These are phyloP conservation scores for Saksenaea vasiformis DNA, from an alignment of 371 early-diverging fungal genomes.

Conservation along the genomic window DNA sequence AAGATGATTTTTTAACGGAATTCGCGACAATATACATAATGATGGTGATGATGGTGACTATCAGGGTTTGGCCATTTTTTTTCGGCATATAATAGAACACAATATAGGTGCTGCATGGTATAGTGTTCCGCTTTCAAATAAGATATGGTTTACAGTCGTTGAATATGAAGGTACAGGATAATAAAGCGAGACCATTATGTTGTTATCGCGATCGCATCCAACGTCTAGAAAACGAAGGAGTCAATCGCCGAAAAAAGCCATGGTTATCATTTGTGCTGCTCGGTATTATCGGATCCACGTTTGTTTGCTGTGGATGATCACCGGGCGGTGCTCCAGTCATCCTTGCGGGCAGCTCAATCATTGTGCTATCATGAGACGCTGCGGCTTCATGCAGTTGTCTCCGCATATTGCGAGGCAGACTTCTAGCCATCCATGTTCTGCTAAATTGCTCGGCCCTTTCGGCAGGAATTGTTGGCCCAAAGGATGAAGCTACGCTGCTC, in stretches of 20 bases:
- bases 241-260: background rate
- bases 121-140: background rate
- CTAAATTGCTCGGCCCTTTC: constrained; percentile 47
- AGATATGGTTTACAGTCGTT: background rate
- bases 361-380: background rate
- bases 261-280: background rate
- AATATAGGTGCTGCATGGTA: too few species aligned
- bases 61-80: too few species aligned
- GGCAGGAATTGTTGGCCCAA: constrained; percentile 48
- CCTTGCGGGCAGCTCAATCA: constrained; percentile 4
- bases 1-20: too few species aligned
- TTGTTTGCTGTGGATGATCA: background rate
- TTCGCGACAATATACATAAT: too few species aligned
- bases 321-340: constrained; percentile 1
- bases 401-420: constrained; percentile 50
- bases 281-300: background rate
- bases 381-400: constrained; percentile 42
- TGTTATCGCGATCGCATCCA: background rate
- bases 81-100: too few species aligned
- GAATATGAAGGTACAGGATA: background rate
- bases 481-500: constrained; percentile 18
- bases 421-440: constrained; percentile 48
- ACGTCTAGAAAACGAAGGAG: background rate
- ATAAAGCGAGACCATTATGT: background rate
- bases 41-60: too few species aligned